Evolutionary conservation across 208 protist genomes (phyloP).

Genomic region (Spironucleus salmonicida): DNA sequence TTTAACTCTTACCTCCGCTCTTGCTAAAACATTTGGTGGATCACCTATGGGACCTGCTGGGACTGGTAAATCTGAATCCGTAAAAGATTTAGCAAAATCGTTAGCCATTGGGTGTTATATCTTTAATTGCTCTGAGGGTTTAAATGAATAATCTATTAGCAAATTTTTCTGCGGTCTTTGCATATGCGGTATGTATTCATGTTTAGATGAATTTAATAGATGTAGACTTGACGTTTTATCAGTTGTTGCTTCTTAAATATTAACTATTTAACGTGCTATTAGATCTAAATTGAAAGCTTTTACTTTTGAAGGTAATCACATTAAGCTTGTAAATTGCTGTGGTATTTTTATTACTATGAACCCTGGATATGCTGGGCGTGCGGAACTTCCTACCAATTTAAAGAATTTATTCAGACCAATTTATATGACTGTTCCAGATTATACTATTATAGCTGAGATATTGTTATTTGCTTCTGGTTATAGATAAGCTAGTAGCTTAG

Average conservation of each 20-base stretch:
- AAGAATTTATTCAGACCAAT: conserved; percentile 94
- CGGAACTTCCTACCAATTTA: conserved; percentile 91
- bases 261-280: conserved; percentile 80
- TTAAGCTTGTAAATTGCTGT: conserved; percentile 46
- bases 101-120: conserved; percentile 86
- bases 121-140: conserved; percentile 91
- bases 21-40: conserved; percentile 44
- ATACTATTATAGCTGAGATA: conserved; percentile 91
- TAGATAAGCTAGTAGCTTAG: conserved; percentile 53
- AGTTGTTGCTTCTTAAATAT: conserved; percentile 87
- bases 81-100: conserved; percentile 89
- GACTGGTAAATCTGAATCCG: conserved; percentile 81
- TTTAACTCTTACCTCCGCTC: conserved; percentile 45
- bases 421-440: conserved; percentile 90
- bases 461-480: conserved; percentile 72
- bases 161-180: conserved; percentile 87
- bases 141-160: conserved; percentile 90
- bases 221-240: conserved; percentile 92
- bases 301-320: conserved; percentile 49
- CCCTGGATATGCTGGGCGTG: conserved; percentile 86
- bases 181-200: conserved; percentile 82
- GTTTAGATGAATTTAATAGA: conserved; percentile 98
- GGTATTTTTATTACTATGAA: conserved; percentile 74
- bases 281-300: conserved; percentile 57
- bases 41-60: conserved; percentile 51